Evolutionary conservation across 2,329 filamentous ascomycete genomes (phyloP), one percentile per base, ranked within the genome.

Genomic region (Pyricularia sp.): DNA sequence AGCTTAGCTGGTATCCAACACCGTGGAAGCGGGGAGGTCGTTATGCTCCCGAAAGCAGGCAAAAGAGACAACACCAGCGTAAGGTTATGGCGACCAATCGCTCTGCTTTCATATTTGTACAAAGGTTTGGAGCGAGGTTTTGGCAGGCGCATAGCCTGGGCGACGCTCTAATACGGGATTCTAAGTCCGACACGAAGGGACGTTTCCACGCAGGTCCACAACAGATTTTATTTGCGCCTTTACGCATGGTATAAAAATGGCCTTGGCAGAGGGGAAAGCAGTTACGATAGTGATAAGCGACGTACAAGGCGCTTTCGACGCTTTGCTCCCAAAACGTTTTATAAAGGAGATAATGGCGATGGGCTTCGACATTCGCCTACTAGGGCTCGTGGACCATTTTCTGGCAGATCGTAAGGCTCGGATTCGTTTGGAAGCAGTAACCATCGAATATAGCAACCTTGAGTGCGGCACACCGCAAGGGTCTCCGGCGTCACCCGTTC

Each of bases 71-170:
- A 14, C 23, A 68, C 65, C n/a, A 33, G 25, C 17, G 14, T 59
- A 14, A 28, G 68, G 25, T 68, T 58, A 11, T 72, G 42, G 65
- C 67, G 68, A 25, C 70, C 66, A 23, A 72, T 72, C 58, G 42
- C 70, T 14, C 69, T 72, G 25, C 66, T 72, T 11, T 71, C 64
- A 10, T 72, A 64, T 50, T 36, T 72, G 10, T 55, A 69, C 20
- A 70, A 72, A 65, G 69, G 68, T 3, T 68, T 71, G 17, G 64
- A 72, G 55, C 42, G 71, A 25, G 61, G 71, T 2, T 65, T 71
- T 36, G 69, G 26, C 26, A 65, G 64, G n/a, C 26, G 64, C 12
- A 65, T 65, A 30, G 64, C 64, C n/a, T 65, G 26, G 30, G 30
- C 64, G n/a, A 30, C 64, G 26, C 30, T 65, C 64, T 14, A 31